These are phyloP conservation scores for Gonapodya sp. DNA, from an alignment of 192 early-diverging fungal genomes.

Conservation along the genomic window DNA sequence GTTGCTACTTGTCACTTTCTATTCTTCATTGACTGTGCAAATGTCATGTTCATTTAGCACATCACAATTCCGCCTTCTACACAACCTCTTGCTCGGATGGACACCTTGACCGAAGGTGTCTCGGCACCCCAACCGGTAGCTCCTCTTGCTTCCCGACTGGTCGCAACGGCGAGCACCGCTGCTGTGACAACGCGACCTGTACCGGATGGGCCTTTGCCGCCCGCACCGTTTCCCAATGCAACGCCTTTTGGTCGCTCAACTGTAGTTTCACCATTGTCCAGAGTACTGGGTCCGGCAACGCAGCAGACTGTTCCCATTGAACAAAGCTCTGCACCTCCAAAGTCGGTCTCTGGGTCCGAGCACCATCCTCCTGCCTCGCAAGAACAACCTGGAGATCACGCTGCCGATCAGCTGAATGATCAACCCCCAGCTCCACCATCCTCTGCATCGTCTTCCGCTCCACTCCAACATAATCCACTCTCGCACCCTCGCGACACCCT, in stretches of 20 bases:
- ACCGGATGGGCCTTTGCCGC: neutral
- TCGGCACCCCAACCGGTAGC: neutral
- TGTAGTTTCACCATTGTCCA: too few species aligned
- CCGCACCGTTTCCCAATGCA: neutral
- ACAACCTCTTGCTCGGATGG: neutral
- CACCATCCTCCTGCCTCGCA: too few species aligned
- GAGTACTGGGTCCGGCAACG: too few species aligned
- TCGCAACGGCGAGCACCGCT: neutral
- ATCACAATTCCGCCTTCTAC: neutral
- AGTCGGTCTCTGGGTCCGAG: too few species aligned
- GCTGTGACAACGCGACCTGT: neutral
- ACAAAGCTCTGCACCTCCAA: too few species aligned
- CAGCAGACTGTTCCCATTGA: too few species aligned
- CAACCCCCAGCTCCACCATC: neutral
- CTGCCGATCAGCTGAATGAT: neutral
- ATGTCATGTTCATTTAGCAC: neutral
- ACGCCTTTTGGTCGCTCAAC: too few species aligned
- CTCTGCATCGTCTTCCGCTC: neutral
- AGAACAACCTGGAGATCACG: too few species aligned
- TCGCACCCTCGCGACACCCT: neutral
- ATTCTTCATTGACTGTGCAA: neutral
- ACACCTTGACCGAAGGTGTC: neutral
- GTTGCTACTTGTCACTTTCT: too few species aligned
- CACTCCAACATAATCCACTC: neutral
- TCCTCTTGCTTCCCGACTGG: neutral